Percentiles rank a stretch among this genome's conserved stretches.
Conservation (phyloP, 352 stramenopile genomes). For the Phytophthora sp. region DNA sequence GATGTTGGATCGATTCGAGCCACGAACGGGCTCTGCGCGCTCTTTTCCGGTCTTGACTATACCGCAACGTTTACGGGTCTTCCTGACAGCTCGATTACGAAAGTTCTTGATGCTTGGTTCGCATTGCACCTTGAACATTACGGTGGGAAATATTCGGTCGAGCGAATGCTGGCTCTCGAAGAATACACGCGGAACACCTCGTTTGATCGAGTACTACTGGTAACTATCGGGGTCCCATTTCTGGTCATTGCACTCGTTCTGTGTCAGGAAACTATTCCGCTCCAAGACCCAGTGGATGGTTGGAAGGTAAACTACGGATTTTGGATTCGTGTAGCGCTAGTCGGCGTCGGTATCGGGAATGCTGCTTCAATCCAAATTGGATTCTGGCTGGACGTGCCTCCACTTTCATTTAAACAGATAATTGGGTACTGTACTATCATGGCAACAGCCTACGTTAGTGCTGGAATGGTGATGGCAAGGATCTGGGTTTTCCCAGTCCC, state of each 20-base stretch:
- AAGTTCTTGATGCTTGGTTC: slow-evolving; percentile 8
- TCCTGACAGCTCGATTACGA: not conserved
- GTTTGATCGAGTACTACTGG: slow-evolving; percentile 13
- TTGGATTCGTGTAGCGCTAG: slow-evolving; percentile 24
- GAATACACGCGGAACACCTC: slow-evolving; percentile 27
- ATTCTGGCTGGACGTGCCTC: slow-evolving; percentile 23
- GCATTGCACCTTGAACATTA: slow-evolving; percentile 20
- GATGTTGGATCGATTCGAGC: not conserved
- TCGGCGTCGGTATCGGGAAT: slow-evolving; percentile 18
- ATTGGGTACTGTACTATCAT: slow-evolving; percentile 10
- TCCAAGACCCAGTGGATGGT: slow-evolving; percentile 25
- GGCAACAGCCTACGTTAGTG: slow-evolving; percentile 13
- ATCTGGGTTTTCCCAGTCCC: slow-evolving; percentile 32
- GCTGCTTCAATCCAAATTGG: slow-evolving; percentile 15
- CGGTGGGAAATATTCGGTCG: slow-evolving; percentile 31
- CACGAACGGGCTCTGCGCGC: not conserved
- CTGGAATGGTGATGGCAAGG: slow-evolving; percentile 14
- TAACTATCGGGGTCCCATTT: slow-evolving; percentile 16
- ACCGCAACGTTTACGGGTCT: not conserved
- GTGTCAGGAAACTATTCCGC: slow-evolving; percentile 26
- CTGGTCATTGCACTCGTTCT: slow-evolving; percentile 20
- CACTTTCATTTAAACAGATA: slow-evolving; percentile 16
- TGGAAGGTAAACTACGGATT: slow-evolving; percentile 32
- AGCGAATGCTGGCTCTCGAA: slow-evolving; percentile 32
- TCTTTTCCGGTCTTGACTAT: not conserved